Conservation (phyloP, 495 filamentous ascomycete species). For the Lasiosphaeris hirsuta region DNA sequence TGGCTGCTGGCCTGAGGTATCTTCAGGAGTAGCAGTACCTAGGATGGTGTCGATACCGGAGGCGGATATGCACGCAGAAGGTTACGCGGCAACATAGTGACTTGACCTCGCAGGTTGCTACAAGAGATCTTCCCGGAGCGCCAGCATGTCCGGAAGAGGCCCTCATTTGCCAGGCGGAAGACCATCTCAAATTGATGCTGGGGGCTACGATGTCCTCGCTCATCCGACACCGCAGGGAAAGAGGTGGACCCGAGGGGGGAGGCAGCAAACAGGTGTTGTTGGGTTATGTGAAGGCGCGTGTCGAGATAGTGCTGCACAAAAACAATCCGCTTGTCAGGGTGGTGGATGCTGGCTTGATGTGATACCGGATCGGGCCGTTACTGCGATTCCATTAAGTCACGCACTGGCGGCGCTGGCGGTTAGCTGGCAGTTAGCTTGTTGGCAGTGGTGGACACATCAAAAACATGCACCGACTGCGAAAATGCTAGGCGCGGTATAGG, state of each 20-base stretch:
- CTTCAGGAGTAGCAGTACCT: conserved; percentile 6
- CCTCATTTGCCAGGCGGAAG: conserved; percentile 3
- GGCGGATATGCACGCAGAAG: conserved; percentile 11
- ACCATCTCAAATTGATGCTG: neutral
- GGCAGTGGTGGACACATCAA: neutral
- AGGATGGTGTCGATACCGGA: conserved; percentile 6
- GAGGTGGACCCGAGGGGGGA: neutral
- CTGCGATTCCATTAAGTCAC: conserved; percentile 8
- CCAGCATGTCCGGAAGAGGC: conserved; percentile 4
- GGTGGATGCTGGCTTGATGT: neutral
- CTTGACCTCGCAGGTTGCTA: conserved; percentile 5
- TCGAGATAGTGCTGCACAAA: too few relatives aligned
- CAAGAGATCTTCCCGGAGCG: neutral
- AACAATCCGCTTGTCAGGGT: too few relatives aligned
- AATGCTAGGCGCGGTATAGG: neutral
- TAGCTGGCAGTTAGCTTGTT: neutral
- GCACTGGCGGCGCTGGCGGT: neutral
- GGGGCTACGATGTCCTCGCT: conserved; percentile 7
- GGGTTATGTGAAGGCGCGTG: too few relatives aligned
- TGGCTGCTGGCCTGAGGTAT: conserved; percentile 17
- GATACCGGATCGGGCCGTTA: conserved; percentile 27
- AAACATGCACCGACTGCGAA: neutral
- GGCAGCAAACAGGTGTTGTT: too few relatives aligned
- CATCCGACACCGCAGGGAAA: conserved; percentile 3
- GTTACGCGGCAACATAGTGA: conserved; percentile 12